Conservation (phyloP, 345 rosid genomes). For the Hibiscus tridactylites region DNA sequence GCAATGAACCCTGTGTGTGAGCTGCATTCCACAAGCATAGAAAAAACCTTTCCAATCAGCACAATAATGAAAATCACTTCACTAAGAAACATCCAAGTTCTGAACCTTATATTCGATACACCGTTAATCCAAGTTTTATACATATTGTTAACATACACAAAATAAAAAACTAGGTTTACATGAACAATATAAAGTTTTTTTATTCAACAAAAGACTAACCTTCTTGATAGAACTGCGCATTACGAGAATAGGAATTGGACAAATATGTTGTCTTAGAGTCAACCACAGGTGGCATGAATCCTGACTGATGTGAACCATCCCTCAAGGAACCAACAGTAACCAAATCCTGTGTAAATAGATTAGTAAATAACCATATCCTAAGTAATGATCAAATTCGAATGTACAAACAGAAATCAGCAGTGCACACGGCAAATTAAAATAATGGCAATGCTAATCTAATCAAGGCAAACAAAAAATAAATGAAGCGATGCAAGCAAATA, state of each 20-base stretch:
- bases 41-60: background rate
- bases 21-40: slow-evolving; percentile 36
- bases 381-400: slow-evolving; percentile 11
- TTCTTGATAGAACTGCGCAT: slow-evolving; percentile 22
- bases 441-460: background rate
- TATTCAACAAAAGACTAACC: slow-evolving; percentile 21
- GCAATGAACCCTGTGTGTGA: slow-evolving; percentile 25
- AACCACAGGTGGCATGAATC: slow-evolving; percentile 12
- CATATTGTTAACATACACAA: background rate
- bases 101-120: background rate
- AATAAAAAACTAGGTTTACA: background rate
- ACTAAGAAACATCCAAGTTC: background rate
- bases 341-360: slow-evolving; percentile 13
- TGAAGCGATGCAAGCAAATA: background rate
- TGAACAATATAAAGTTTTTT: too few species aligned
- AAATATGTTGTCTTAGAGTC: slow-evolving; percentile 13
- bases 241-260: slow-evolving; percentile 19
- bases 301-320: slow-evolving; percentile 14
- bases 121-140: background rate
- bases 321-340: slow-evolving; percentile 20
- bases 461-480: background rate
- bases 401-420: background rate
- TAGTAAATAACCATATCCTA: slow-evolving; percentile 15
- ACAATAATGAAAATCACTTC: background rate
- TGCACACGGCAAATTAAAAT: background rate